A percentile compares a stretch with the other conserved stretches of the same genome.
Conservation (phyloP, 495 filamentous ascomycete genomes). For the Sphaerosporella brunnea region DNA sequence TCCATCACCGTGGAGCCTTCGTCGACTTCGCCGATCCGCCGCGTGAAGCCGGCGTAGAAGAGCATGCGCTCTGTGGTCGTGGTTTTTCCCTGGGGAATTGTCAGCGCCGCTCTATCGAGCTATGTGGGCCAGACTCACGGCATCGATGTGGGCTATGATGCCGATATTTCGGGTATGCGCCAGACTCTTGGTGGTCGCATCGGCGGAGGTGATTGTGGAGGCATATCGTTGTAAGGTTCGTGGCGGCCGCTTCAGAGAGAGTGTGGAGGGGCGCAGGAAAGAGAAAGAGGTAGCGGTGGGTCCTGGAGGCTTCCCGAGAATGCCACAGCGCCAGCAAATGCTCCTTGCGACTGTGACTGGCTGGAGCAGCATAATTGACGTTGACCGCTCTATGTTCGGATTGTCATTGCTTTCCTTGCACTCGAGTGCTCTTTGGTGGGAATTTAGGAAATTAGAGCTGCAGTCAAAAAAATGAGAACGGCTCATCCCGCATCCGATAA, state of each 20-base stretch:
- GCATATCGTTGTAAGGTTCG: neutral
- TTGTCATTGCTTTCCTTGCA: too few relatives aligned
- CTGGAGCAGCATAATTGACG: too few relatives aligned
- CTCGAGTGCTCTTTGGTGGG: neutral
- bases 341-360: neutral
- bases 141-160: conserved; percentile 98
- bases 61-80: conserved; percentile 99
- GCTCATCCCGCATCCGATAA: too few relatives aligned
- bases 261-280: neutral
- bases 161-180: conserved; percentile 78
- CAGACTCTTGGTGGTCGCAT: conserved; percentile 24
- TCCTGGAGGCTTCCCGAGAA: neutral
- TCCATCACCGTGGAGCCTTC: conserved; percentile 95
- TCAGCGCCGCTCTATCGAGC: neutral
- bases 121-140: conserved; percentile 35
- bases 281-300: neutral
- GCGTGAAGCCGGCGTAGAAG: conserved; percentile 82
- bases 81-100: conserved; percentile 60
- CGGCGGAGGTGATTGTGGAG: neutral
- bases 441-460: too few relatives aligned
- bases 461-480: too few relatives aligned
- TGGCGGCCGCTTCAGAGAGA: neutral
- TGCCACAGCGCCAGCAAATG: conserved; percentile 1
- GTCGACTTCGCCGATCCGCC: conserved; percentile 80
- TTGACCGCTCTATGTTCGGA: too few relatives aligned